These are phyloP conservation scores for Fulvia fulva DNA, from an alignment of 2,329 filamentous ascomycete genomes.

Conservation along the genomic window DNA sequence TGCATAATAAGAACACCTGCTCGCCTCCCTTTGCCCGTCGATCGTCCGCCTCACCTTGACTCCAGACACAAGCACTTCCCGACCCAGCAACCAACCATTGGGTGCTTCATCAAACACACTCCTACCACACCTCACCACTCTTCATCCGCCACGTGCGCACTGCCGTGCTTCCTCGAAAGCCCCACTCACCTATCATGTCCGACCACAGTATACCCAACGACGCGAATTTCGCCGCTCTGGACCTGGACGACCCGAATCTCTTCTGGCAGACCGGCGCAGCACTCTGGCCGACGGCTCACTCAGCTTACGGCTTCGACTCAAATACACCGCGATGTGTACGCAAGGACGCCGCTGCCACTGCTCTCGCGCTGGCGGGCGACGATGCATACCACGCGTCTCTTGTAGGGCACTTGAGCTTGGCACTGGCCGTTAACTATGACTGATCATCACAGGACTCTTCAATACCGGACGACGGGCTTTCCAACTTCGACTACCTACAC, in stretches of 20 bases:
- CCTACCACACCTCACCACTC: background rate
- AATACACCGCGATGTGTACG: conserved; percentile 16
- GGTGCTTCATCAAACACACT: conserved; percentile 5
- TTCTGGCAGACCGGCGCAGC: conserved; percentile 6
- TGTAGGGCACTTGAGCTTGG: conserved; percentile 17
- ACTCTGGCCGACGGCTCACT: conserved; percentile 1
- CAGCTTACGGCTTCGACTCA: conserved; percentile 2
- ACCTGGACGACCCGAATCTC: conserved; percentile 6
- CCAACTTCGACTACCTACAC: conserved; percentile 4
- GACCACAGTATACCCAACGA: conserved; percentile 5
- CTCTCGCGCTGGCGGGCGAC: conserved; percentile 6
- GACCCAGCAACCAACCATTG: background rate
- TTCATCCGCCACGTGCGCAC: background rate
- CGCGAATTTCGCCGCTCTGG: background rate
- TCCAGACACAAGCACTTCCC: background rate
- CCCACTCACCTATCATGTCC: conserved; percentile 11
- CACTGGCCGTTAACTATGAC: conserved; percentile 15
- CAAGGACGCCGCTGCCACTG: conserved; percentile 6
- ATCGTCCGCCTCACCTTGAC: background rate
- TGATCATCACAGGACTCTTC: conserved; percentile 19
- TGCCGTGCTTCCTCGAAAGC: background rate
- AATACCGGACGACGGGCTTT: conserved; percentile 9
- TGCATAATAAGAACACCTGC: background rate
- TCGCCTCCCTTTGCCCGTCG: background rate
- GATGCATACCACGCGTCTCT: conserved; percentile 12